A percentile compares a stretch with the other conserved stretches of the same genome.
Evolutionary conservation across 2,329 filamentous ascomycete species (phyloP).

Genomic region (Exophiala dermatitidis): DNA sequence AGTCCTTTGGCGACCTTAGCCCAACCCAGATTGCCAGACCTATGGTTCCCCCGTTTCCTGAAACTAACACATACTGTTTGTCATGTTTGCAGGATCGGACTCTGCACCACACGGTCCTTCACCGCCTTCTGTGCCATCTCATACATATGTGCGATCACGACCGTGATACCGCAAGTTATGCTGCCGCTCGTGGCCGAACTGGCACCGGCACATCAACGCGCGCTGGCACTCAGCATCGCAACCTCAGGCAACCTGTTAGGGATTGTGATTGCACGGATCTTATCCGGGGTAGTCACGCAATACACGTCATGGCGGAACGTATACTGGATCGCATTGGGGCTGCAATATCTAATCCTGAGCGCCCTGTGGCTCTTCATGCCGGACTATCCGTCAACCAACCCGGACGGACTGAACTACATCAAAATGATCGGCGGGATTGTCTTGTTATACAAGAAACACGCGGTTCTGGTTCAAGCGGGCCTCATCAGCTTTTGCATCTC

Average conservation of each 20-base stretch:
- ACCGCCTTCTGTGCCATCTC: slow-evolving; percentile 60
- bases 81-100: slow-evolving; percentile 41
- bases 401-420: slow-evolving; percentile 38
- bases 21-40: neutral
- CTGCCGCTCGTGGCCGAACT: slow-evolving; percentile 73
- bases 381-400: slow-evolving; percentile 71
- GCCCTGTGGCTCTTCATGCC: slow-evolving; percentile 69
- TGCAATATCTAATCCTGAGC: slow-evolving; percentile 60
- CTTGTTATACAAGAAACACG: slow-evolving; percentile 56
- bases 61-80: neutral
- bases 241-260: slow-evolving; percentile 69
- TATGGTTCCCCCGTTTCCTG: neutral
- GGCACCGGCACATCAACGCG: slow-evolving; percentile 60
- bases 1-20: too few species aligned
- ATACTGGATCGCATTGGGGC: slow-evolving; percentile 68
- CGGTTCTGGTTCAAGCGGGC: slow-evolving; percentile 62
- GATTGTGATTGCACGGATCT: slow-evolving; percentile 65
- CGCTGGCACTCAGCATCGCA: slow-evolving; percentile 64
- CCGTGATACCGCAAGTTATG: slow-evolving; percentile 73
- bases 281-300: slow-evolving; percentile 67
- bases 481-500: slow-evolving; percentile 58
- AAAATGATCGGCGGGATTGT: slow-evolving; percentile 59
- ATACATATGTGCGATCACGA: slow-evolving; percentile 68
- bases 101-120: slow-evolving; percentile 63
- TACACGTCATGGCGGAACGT: slow-evolving; percentile 68